Base-by-base conservation (phyloP, 2,329 filamentous ascomycete species). In the Akanthomyces muscarius region DNA sequence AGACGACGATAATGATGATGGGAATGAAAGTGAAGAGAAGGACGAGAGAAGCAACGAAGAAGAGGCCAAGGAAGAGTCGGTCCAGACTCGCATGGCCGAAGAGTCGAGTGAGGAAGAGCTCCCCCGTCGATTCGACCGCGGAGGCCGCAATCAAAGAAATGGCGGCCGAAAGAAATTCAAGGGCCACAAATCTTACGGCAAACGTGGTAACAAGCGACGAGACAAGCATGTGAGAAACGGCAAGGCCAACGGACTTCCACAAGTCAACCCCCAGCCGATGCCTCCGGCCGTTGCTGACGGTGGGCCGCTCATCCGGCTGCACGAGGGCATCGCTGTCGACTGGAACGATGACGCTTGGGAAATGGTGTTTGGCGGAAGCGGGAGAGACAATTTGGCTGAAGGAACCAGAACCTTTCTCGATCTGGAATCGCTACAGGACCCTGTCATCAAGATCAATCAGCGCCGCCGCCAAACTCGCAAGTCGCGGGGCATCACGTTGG, bases 241-340 rank as follows among this genome's bases (percentile, higher is more conserved):
- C 28, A 80, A 81, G 68, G 69, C 73, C 6, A 76, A 76, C 59
- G 71, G 74, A 41, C 64, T 66, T 5, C 60, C 68, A 21, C 54
- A 65, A 5, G 68, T 76, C 44, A 70, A 76, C 59, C 72, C 74
- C 28, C 73, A 75, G 64, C 75, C 74, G 6, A 73, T 71, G 62
- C 75, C 76, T 23, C 74, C 75, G 8, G 75, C 75, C 30, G 71
- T 76, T 33, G 73, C 75, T 11, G 77, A 78, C 66, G 81, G 83
- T 18, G 85, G 85, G 4, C 86, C 89, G 0, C 78, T 96, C 47
- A 83, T 98, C 67, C 86, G 90, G 42, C 83, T 94, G 30, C 89
- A 90, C 57, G 95, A 99, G 74, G 91, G 86, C 28, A 86, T 99
- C 54, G 81, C 98, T 6, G 84, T 97, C 13, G 93, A 98, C 69